Percentiles rank a stretch among this genome's conserved stretches.
phyloP scores from a whole-genome alignment of 345 rosid genomes.

The Boechera stricta region DNA sequence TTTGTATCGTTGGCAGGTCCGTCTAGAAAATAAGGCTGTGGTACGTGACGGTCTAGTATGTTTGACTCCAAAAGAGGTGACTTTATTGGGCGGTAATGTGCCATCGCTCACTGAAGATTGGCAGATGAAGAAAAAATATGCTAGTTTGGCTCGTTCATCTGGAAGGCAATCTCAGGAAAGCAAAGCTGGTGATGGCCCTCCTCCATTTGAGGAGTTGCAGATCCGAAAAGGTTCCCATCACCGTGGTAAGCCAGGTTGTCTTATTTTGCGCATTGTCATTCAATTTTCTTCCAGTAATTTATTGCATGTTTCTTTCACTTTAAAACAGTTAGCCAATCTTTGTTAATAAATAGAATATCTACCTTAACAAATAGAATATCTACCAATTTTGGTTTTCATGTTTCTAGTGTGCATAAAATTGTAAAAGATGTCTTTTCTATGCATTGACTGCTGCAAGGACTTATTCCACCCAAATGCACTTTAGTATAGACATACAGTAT shows the following conservation, averaged over 20 bases:
- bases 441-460: background rate
- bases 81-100: conserved; percentile 80
- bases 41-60: conserved; percentile 69
- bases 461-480: background rate
- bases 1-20: conserved; percentile 58
- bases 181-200: conserved; percentile 71
- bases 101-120: conserved; percentile 85
- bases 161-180: conserved; percentile 54
- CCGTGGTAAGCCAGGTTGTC: conserved; percentile 36
- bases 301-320: background rate
- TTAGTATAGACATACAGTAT: background rate
- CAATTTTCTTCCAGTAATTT: background rate
- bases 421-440: background rate
- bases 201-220: conserved; percentile 85
- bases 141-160: conserved; percentile 62
- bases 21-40: conserved; percentile 73
- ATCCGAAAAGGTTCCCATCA: conserved; percentile 49
- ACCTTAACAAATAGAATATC: background rate
- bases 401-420: background rate
- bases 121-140: conserved; percentile 82
- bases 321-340: background rate
- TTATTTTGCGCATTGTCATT: background rate
- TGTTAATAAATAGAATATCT: background rate
- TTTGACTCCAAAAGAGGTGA: conserved; percentile 65
- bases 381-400: background rate